Percentiles rank a stretch among this genome's conserved stretches.
phyloP scores from a whole-genome alignment of 179 eudicot species.

The Corrigiola litoralis region DNA sequence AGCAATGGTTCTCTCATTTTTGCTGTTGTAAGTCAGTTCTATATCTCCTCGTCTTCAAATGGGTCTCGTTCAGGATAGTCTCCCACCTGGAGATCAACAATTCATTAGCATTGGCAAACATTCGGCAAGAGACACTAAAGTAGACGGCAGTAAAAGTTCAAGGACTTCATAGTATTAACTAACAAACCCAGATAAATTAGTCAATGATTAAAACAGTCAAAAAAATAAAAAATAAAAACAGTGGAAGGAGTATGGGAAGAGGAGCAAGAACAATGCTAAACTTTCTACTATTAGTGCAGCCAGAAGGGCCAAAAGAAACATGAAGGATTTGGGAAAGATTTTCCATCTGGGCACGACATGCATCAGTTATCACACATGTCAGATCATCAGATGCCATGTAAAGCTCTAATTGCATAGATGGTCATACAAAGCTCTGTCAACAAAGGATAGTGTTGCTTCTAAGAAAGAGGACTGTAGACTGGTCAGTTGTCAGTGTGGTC shows the following conservation, averaged over 20 bases:
- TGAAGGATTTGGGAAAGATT: not conserved
- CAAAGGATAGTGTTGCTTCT: not conserved
- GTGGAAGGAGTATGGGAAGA: not conserved
- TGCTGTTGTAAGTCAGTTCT: not conserved
- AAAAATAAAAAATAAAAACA: too few species aligned
- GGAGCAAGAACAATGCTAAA: not conserved
- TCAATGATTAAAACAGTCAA: too few species aligned
- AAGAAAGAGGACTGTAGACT: too few species aligned
- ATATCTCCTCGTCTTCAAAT: slow-evolving; percentile 83
- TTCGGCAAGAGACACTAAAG: too few species aligned
- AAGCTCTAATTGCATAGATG: not conserved
- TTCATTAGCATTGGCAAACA: not conserved
- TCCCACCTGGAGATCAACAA: slow-evolving; percentile 54
- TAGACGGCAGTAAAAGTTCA: not conserved
- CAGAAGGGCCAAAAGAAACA: not conserved
- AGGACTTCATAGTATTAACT: not conserved
- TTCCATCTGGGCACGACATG: not conserved
- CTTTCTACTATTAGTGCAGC: not conserved
- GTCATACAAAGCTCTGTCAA: not conserved
- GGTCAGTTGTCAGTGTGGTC: too few species aligned
- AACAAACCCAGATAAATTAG: not conserved
- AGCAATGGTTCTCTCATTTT: too few species aligned
- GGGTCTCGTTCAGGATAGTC: slow-evolving; percentile 84
- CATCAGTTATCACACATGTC: too few species aligned
- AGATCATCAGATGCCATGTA: not conserved